Base-by-base conservation (phyloP, 148 eudicot genomes). In the Rhododendron griersonianum region DNA sequence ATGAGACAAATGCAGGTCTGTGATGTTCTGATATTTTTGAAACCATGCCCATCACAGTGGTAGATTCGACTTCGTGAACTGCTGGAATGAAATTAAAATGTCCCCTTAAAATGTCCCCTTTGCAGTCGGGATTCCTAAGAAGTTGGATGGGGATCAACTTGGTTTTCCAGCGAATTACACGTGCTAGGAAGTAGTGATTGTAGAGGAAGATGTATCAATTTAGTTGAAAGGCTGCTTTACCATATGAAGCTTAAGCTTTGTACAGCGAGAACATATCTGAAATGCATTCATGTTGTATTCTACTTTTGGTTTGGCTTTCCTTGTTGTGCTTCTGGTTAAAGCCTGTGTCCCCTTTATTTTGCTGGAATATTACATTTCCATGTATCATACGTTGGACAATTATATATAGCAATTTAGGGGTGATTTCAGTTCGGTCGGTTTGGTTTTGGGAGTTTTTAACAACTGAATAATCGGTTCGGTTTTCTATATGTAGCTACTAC, bases 231-330 rank as follows among this genome's bases (percentile, higher is more conserved):
- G 75, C 81, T 73, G 55, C 28, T 47, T 13, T 21, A n/a, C 30
- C 74, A 16, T 69, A 37, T 48, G 78, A 81, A 81, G 73, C 81
- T 39, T 39, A 30, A 53, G 51, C 81, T 55, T 35, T 85, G 84
- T 73, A 81, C 81, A 81, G 80, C 13, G 10, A 57, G 80, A 39
- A 47, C 79, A 59, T 50, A 74, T 30, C 75, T 59, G 86, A 73
- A 74, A 11, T 33, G 57, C 44, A n/a, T 73, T 74, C 80, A 51
- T 86, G 84, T 81, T 85, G 86, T 78, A 69, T 81, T 84, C 59
- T 55, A n/a, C 37, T 75, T 75, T 19, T 37, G 28, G 75, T 65
- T 83, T 25, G 50, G n/a, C 19, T 73, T 75, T 16, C 23, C 10
- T 74, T 74, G 35, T 73, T 18, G 2, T 74, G 16, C 45, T 35